phyloP scores from a whole-genome alignment of 2,329 filamentous ascomycete species.

The Bertia moriformis region DNA sequence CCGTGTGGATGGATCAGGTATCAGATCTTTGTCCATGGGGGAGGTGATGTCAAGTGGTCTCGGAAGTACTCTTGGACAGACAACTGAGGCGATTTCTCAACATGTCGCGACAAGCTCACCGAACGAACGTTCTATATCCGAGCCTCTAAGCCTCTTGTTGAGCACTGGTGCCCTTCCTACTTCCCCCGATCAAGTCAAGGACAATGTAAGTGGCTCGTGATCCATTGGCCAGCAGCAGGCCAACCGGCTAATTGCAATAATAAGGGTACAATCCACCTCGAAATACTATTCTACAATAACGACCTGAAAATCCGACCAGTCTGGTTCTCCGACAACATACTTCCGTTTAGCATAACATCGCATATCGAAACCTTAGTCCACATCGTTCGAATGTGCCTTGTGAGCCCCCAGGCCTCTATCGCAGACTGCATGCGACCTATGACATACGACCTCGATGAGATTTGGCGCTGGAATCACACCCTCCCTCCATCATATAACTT shows the following conservation, averaged over 20 bases:
- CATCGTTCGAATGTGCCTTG: slow-evolving; percentile 17
- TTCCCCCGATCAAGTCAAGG: slow-evolving; percentile 5
- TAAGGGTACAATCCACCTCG: slow-evolving; percentile 16
- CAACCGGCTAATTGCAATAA: slow-evolving; percentile 4
- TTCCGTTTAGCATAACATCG: slow-evolving; percentile 24
- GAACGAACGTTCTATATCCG: too few relatives aligned
- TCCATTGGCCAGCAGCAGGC: too few relatives aligned
- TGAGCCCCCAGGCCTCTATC: slow-evolving; percentile 12
- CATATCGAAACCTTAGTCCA: slow-evolving; percentile 25
- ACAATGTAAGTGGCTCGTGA: slow-evolving; percentile 9
- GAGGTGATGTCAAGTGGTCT: slow-evolving; percentile 17
- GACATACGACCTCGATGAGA: slow-evolving; percentile 22
- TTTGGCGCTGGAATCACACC: slow-evolving; percentile 30
- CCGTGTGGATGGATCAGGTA: too few relatives aligned
- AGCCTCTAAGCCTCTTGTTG: too few relatives aligned
- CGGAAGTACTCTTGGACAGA: slow-evolving; percentile 13
- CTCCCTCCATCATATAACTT: slow-evolving; percentile 24
- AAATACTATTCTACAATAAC: slow-evolving; percentile 11
- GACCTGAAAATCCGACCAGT: slow-evolving; percentile 19
- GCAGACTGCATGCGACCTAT: slow-evolving; percentile 15
- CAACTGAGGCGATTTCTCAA: slow-evolving; percentile 11
- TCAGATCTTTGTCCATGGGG: slow-evolving; percentile 11
- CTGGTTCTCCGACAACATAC: slow-evolving; percentile 23
- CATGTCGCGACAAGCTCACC: too few relatives aligned
- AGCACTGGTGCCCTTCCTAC: too few relatives aligned